Evolutionary conservation across 192 early-diverging fungal species (phyloP).

Genomic region (Podila clonocystis): DNA sequence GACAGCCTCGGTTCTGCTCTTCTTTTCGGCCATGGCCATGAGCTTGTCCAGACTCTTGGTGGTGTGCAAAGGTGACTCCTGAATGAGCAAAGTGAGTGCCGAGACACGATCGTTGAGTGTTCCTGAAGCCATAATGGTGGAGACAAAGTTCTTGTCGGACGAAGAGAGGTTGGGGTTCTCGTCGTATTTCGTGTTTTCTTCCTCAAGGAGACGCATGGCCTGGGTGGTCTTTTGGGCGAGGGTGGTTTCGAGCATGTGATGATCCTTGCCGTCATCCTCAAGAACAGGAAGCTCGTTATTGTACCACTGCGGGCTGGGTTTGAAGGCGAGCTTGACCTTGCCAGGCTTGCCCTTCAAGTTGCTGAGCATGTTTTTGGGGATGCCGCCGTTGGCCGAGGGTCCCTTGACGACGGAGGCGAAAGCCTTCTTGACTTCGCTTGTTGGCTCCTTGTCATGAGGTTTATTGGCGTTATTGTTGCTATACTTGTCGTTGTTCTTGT

Average conservation of each 20-base stretch:
- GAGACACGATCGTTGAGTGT: slow-evolving; percentile 95
- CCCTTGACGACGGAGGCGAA: slow-evolving; percentile 43
- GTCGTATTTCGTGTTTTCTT: slow-evolving; percentile 71
- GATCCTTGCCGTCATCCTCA: slow-evolving; percentile 45
- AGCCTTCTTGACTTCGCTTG: slow-evolving; percentile 46
- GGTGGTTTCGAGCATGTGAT: slow-evolving; percentile 38
- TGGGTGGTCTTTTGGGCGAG: slow-evolving; percentile 46
- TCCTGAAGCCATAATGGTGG: slow-evolving; percentile 89
- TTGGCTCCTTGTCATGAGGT: slow-evolving; percentile 7
- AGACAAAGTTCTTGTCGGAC: slow-evolving; percentile 87
- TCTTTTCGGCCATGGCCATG: slow-evolving; percentile 89
- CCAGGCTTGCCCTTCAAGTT: slow-evolving; percentile 34
- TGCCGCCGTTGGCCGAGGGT: slow-evolving; percentile 43
- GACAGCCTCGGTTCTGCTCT: slow-evolving; percentile 86
- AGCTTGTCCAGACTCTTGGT: slow-evolving; percentile 76
- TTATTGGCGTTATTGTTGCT: slow-evolving; percentile 5
- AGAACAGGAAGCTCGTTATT: slow-evolving; percentile 15
- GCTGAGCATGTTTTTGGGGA: slow-evolving; percentile 45
- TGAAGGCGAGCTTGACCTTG: slow-evolving; percentile 36
- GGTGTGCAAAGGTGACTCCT: slow-evolving; percentile 91
- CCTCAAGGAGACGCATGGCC: slow-evolving; percentile 71
- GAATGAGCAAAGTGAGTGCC: slow-evolving; percentile 90
- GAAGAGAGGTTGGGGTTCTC: slow-evolving; percentile 68
- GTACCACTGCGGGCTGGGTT: slow-evolving; percentile 46
- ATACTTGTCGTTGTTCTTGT: slow-evolving; percentile 10